Percentiles rank a stretch among this genome's conserved stretches.
phyloP scores from a whole-genome alignment of 805 yeast species.

The Lipomyces mesembrius region DNA sequence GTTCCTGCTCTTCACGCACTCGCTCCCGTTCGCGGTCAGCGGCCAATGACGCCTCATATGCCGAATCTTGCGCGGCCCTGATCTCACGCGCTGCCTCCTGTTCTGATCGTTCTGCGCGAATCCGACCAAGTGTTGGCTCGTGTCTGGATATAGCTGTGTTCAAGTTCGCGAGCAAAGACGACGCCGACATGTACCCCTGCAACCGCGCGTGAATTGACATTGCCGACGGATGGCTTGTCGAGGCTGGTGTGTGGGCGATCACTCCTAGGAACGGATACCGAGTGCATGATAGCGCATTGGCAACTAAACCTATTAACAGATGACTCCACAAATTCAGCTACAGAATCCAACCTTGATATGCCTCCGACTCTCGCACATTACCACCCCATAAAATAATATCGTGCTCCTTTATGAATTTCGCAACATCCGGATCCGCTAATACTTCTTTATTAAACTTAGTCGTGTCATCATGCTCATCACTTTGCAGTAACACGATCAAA shows the following conservation, averaged over 20 bases:
- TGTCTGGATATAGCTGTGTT: slow-evolving; percentile 58
- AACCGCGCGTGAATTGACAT: slow-evolving; percentile 63
- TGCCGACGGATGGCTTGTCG: slow-evolving; percentile 33
- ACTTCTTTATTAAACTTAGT: slow-evolving; percentile 58
- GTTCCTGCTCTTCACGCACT: slow-evolving; percentile 39
- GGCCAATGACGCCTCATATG: slow-evolving; percentile 71
- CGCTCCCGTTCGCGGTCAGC: slow-evolving; percentile 64
- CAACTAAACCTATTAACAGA: slow-evolving; percentile 48
- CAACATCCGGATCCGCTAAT: slow-evolving; percentile 57
- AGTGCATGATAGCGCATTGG: slow-evolving; percentile 71
- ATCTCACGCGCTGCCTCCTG: slow-evolving; percentile 60
- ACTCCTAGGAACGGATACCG: slow-evolving; percentile 83
- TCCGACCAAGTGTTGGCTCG: slow-evolving; percentile 61
- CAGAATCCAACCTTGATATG: slow-evolving; percentile 56
- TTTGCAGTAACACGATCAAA: slow-evolving; percentile 72
- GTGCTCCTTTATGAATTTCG: slow-evolving; percentile 53
- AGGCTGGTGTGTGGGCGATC: slow-evolving; percentile 48
- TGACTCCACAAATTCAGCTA: not conserved
- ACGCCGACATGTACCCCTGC: slow-evolving; percentile 60
- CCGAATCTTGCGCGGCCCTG: slow-evolving; percentile 74
- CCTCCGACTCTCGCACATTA: slow-evolving; percentile 77
- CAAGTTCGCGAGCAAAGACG: slow-evolving; percentile 52
- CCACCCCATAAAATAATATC: slow-evolving; percentile 85
- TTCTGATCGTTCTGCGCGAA: slow-evolving; percentile 68
- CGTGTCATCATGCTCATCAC: slow-evolving; percentile 70